Conservation (phyloP, 2,329 filamentous ascomycete genomes). For the Sporothrix schenckii region DNA sequence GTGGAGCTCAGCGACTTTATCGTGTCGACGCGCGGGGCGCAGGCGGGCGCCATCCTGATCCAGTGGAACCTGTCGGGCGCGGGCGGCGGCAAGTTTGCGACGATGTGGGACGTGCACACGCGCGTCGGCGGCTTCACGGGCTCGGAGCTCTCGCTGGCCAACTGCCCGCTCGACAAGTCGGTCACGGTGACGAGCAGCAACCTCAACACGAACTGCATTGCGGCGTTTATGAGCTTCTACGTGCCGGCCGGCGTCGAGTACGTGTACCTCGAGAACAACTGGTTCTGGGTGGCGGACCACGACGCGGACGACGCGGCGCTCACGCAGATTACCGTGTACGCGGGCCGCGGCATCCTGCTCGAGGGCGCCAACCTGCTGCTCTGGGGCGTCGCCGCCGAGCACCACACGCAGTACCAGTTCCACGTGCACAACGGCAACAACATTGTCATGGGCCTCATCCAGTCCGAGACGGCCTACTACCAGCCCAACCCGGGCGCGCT, state of each 20-base stretch:
- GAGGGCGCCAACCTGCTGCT: constrained; percentile 60
- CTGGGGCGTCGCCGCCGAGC: constrained; percentile 66
- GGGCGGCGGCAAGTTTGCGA: constrained; percentile 46
- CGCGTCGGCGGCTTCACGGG: constrained; percentile 71
- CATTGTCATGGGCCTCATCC: constrained; percentile 66
- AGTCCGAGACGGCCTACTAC: constrained; percentile 73
- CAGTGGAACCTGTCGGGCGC: constrained; percentile 68
- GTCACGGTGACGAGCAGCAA: constrained; percentile 45
- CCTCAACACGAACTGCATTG: constrained; percentile 60
- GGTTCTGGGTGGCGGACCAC: constrained; percentile 71
- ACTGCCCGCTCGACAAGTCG: constrained; percentile 50
- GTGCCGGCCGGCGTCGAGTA: constrained; percentile 50
- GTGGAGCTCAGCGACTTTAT: constrained; percentile 72
- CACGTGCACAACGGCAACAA: constrained; percentile 64
- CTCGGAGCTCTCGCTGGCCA: constrained; percentile 65
- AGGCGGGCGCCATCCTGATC: constrained; percentile 70
- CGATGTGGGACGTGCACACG: constrained; percentile 61
- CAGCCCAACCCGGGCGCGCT: constrained; percentile 60
- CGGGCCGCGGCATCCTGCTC: constrained; percentile 53
- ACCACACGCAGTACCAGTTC: constrained; percentile 68
- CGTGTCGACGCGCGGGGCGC: constrained; percentile 66
- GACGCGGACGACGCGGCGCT: constrained; percentile 42
- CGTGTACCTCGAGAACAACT: constrained; percentile 56
- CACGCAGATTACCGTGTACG: constrained; percentile 52
- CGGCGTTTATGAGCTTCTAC: constrained; percentile 58